Evolutionary conservation across 2,329 filamentous ascomycete genomes (phyloP), one percentile per base, ranked within the genome.

Genomic region (Neopestalotiopsis sp.): DNA sequence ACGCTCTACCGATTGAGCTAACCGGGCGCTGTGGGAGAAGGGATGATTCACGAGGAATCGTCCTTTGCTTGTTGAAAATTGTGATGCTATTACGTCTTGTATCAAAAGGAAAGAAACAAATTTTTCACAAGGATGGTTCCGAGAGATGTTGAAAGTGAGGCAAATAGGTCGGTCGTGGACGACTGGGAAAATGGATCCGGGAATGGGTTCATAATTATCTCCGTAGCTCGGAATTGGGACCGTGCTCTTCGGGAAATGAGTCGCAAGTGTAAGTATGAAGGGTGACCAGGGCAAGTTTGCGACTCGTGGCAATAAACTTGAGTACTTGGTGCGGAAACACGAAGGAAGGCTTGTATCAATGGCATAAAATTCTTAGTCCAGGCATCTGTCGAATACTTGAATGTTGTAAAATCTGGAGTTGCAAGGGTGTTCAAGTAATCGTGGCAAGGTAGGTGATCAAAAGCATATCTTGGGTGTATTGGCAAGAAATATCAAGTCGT

Each of bases 1-100:
- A 90, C 88, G 88, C 88, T 90, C 88, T 90, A 90, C 86, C 86
- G 86, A 89, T 89, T 89, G 86, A 89, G 87, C 87, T 89, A 89
- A 83, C 84, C 84, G 81, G 84, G 84, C 69, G 20, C 34, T 10
- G 34, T 38, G 10, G 34, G 34, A 6, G 34, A 6, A 38, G 10
- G 34, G 34, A 7, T 38, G 34, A 38, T 38, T 38, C 10, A 38
- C 1, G 34, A 10, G 34, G 5, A 20, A 52, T 52, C 20, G 7
- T n/a, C 20, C 3, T 52, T 52, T 24, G 6, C 34, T 52, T 52
- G 45, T 24, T 52, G 45, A 52, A 9, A 52, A 24, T 3, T 3
- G 1, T 4, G 4, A 4, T 10, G 45, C n/a, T 52, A 52, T 52
- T 10, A 52, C 4, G 10, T 52, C 0, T 9, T 12, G 0, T 52